Evolutionary conservation across 805 yeast genomes (phyloP), one percentile per base, ranked within the genome.

Genomic region (Tetrapisispora taiwanensis): DNA sequence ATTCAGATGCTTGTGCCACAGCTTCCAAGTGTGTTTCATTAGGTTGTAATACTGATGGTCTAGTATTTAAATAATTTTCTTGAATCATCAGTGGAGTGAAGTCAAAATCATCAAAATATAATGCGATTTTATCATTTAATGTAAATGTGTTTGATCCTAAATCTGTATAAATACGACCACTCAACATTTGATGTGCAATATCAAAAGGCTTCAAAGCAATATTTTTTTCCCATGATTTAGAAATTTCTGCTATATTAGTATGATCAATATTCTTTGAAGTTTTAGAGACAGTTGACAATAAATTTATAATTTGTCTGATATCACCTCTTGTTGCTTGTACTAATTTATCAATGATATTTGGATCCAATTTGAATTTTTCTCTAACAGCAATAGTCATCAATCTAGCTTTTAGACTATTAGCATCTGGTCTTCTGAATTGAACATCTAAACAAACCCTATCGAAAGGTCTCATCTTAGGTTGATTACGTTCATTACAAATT

Each of bases 391-490:
- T 90, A 0, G 97, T 79, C 86, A 89, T 77, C 49, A 92, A 68
- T 52, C 98, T 72, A 3, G 95, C 77, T 53, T 81, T 78, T 62
- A 92, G 79, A 56, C 85, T 88, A 33, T 70, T 71, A 17, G 90
- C 89, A 19, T 81, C 79, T 5, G 98, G 98, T 57, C 97, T 74
- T 64, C 95, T 74, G 68, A 92, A 92, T 28, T 83, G 84, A 48
- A 92, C 56, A 52, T 88, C 95, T 48, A 74, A 72, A 4, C 92
- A 78, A 15, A 78, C 83, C 49, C 83, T 72, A 61, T 92, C 98
- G 60, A 92, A 90, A 0, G 95, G 92, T 56, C 96, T 74, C 97
- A 92, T 90, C 58, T 92, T 92, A 0, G 96, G 97, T 46, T 86
- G 70, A 15, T 86, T 76, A 52, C 84, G 81, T 60, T 92, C 99